Conservation (phyloP, 805 yeast species). For the Jamesozyma jinghongensis region DNA sequence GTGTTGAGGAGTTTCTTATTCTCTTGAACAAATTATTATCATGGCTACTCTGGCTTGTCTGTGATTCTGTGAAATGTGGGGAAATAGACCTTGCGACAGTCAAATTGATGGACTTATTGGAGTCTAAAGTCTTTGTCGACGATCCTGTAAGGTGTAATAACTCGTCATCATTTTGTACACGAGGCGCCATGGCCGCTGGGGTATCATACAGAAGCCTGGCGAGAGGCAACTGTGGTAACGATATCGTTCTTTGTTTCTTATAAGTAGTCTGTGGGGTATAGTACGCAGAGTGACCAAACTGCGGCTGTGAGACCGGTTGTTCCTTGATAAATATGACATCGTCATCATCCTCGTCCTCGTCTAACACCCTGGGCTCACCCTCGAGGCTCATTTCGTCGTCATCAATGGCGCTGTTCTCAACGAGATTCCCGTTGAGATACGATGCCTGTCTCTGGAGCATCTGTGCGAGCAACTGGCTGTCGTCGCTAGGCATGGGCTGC, state of each 20-base stretch:
- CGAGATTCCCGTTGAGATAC: slow-evolving; percentile 15
- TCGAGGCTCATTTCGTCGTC: slow-evolving; percentile 2
- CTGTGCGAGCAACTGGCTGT: not conserved
- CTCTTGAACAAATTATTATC: not conserved
- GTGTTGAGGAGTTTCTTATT: not conserved
- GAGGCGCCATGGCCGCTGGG: not conserved
- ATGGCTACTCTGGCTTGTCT: not conserved
- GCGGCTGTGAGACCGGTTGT: slow-evolving; percentile 14
- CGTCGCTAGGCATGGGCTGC: no score
- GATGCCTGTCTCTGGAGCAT: slow-evolving; percentile 22
- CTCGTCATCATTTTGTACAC: slow-evolving; percentile 26
- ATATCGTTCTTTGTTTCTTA: slow-evolving; percentile 42
- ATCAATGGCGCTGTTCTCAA: slow-evolving; percentile 5
- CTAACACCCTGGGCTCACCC: no score
- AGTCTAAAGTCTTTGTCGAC: slow-evolving; percentile 25
- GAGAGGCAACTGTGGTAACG: slow-evolving; percentile 46
- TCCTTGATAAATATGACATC: slow-evolving; percentile 26
- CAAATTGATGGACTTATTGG: slow-evolving; percentile 19
- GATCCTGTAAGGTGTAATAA: slow-evolving; percentile 27
- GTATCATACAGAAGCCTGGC: slow-evolving; percentile 35
- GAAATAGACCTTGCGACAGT: no score
- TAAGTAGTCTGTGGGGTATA: slow-evolving; percentile 4
- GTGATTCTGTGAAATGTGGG: no score
- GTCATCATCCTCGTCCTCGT: slow-evolving; percentile 7
- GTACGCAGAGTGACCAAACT: not conserved